A percentile compares a stretch with the other conserved stretches of the same genome.
Conservation (phyloP, 192 early-diverging fungal genomes). For the Coemansia sp. region DNA sequence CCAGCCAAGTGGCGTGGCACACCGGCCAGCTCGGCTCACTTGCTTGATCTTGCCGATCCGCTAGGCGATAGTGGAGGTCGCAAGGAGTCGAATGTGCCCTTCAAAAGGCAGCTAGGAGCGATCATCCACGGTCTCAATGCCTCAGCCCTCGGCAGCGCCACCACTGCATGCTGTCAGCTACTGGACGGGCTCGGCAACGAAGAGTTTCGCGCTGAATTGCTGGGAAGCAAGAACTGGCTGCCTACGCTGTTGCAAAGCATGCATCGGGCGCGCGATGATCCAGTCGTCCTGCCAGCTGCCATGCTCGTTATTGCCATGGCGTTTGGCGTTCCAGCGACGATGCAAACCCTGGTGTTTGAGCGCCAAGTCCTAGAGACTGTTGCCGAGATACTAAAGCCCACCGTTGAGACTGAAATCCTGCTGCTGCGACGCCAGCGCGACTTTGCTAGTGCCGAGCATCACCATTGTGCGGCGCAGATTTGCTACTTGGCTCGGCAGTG, state of each 20-base stretch:
- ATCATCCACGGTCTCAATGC: slow-evolving; percentile 24
- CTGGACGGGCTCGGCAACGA: slow-evolving; percentile 18
- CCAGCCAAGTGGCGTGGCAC: not conserved
- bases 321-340: slow-evolving; percentile 19
- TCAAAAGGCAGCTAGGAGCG: slow-evolving; percentile 25
- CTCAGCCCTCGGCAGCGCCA: not conserved
- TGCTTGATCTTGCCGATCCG: not conserved
- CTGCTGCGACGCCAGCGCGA: slow-evolving; percentile 15
- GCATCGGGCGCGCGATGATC: slow-evolving; percentile 26
- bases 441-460: slow-evolving; percentile 21
- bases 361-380: slow-evolving; percentile 41
- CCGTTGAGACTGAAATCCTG: slow-evolving; percentile 17
- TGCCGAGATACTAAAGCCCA: slow-evolving; percentile 33
- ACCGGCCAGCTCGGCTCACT: not conserved
- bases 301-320: slow-evolving; percentile 31
- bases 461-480: slow-evolving; percentile 19
- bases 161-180: slow-evolving; percentile 18
- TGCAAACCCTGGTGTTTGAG: slow-evolving; percentile 50
- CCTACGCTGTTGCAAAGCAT: slow-evolving; percentile 27
- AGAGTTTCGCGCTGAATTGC: slow-evolving; percentile 33
- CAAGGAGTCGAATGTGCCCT: slow-evolving; percentile 9
- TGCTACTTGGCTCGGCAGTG: slow-evolving; percentile 21
- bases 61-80: not conserved
- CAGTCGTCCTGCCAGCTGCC: slow-evolving; percentile 9
- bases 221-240: slow-evolving; percentile 29